Evolutionary conservation across 2,329 filamentous ascomycete species (phyloP).

Genomic region (Cercospora zeina): DNA sequence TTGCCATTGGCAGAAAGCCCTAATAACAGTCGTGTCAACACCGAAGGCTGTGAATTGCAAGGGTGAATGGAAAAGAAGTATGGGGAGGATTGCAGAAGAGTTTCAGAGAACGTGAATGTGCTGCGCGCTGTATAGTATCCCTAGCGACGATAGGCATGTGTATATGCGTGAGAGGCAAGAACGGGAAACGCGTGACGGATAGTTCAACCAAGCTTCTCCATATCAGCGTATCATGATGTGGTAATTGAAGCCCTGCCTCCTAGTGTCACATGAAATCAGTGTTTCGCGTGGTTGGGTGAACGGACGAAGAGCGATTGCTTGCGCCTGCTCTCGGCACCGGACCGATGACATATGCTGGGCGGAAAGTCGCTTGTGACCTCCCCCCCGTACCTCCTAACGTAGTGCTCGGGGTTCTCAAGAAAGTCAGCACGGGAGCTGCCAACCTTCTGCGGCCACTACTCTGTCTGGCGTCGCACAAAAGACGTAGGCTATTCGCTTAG

Average conservation of each 20-base stretch:
- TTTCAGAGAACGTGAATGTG: neutral
- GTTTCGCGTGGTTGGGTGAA: neutral
- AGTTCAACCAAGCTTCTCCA: neutral
- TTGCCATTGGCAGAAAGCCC: too few species aligned
- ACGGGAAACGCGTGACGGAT: neutral
- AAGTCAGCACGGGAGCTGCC: neutral
- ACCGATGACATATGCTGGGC: constrained; percentile 2
- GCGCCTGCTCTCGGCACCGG: constrained; percentile 5
- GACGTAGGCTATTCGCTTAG: constrained; percentile 26
- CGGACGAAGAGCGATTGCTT: constrained; percentile 3
- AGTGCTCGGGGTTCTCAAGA: neutral
- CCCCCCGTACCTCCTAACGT: neutral
- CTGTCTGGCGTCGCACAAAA: constrained; percentile 13
- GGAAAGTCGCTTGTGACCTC: constrained; percentile 9
- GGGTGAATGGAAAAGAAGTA: too few species aligned
- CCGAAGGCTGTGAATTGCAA: too few species aligned
- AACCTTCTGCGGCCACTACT: constrained; percentile 15
- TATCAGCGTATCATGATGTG: neutral
- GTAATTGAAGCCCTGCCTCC: neutral
- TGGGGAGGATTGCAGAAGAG: neutral
- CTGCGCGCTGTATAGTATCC: neutral
- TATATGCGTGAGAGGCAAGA: too few species aligned
- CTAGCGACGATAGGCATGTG: neutral
- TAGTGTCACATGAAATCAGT: neutral
- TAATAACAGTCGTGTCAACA: too few species aligned